These are phyloP conservation scores for Leishmania major DNA, from an alignment of 208 protist species.

Conservation along the genomic window DNA sequence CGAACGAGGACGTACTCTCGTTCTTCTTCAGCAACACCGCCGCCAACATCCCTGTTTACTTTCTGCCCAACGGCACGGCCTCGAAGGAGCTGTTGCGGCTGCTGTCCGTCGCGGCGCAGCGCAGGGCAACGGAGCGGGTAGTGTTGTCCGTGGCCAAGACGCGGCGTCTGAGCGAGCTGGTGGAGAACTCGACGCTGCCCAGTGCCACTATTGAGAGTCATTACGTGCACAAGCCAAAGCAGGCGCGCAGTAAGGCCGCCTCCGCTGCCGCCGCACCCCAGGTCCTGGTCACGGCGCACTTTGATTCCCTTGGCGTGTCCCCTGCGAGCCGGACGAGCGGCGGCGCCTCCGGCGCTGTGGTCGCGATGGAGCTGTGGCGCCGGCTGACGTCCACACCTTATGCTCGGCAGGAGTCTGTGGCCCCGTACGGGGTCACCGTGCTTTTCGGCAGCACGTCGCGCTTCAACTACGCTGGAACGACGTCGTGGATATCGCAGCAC, in stretches of 20 bases:
- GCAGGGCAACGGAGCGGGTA: slow-evolving; percentile 33
- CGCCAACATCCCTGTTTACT: slow-evolving; percentile 59
- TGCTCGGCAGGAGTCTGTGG: slow-evolving; percentile 13
- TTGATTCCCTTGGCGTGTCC: slow-evolving; percentile 75
- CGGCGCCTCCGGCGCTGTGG: slow-evolving; percentile 56
- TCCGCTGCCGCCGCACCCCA: slow-evolving; percentile 27
- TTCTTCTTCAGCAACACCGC: slow-evolving; percentile 34
- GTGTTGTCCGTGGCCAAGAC: slow-evolving; percentile 57
- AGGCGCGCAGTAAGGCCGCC: slow-evolving; percentile 10
- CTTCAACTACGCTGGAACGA: slow-evolving; percentile 77
- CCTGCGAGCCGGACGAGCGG: slow-evolving; percentile 51
- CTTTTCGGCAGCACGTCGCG: slow-evolving; percentile 72
- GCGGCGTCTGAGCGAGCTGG: slow-evolving; percentile 20
- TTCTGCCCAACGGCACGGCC: slow-evolving; percentile 35
- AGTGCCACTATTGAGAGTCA: slow-evolving; percentile 36
- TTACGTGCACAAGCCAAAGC: slow-evolving; percentile 42
- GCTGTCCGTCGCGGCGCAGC: slow-evolving; percentile 14
- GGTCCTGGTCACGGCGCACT: slow-evolving; percentile 69
- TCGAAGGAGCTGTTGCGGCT: slow-evolving; percentile 23
- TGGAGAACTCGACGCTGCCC: slow-evolving; percentile 46
- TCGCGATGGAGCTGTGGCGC: slow-evolving; percentile 77
- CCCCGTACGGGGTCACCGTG: slow-evolving; percentile 51
- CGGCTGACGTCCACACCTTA: slow-evolving; percentile 40
- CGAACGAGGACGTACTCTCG: slow-evolving; percentile 54
- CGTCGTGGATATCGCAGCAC: slow-evolving; percentile 47